Evolutionary conservation across 148 eudicot species (phyloP).

Genomic region (Polygonum maritimum): DNA sequence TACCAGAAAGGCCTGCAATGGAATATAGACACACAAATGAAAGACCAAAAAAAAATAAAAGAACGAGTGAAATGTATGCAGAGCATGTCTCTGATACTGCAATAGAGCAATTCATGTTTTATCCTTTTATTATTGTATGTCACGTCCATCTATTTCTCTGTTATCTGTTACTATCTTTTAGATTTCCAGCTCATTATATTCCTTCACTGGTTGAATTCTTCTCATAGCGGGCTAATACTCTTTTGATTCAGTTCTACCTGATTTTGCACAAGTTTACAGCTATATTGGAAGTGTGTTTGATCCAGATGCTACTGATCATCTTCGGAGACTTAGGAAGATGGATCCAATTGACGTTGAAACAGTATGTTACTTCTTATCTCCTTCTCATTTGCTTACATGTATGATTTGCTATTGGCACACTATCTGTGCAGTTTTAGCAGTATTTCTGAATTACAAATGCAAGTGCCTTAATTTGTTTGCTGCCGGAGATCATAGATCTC

Average conservation of each 20-base stretch:
- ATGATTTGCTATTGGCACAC: background rate
- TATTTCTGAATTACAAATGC: background rate
- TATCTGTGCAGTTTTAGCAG: background rate
- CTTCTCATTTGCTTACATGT: background rate
- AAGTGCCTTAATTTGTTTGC: background rate
- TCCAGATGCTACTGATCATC: constrained; percentile 53
- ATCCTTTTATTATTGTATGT: background rate
- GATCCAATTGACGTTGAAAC: constrained; percentile 95
- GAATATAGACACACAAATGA: background rate
- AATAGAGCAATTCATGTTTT: background rate
- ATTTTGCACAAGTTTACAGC: constrained; percentile 87
- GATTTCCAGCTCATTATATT: background rate
- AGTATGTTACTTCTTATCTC: constrained; percentile 26
- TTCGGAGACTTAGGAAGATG: constrained; percentile 74
- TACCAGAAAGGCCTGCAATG: background rate
- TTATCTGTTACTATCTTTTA: background rate
- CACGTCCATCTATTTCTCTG: background rate
- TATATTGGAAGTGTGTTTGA: constrained; percentile 95
- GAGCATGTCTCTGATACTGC: background rate
- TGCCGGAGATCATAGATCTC: background rate
- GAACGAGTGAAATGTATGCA: background rate
- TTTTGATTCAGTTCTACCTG: constrained; percentile 76
- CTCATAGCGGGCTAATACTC: background rate
- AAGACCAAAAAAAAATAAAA: background rate
- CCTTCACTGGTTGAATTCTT: background rate